Evolutionary conservation across 2,329 filamentous ascomycete genomes (phyloP).

Genomic region (Ascochyta lentis): DNA sequence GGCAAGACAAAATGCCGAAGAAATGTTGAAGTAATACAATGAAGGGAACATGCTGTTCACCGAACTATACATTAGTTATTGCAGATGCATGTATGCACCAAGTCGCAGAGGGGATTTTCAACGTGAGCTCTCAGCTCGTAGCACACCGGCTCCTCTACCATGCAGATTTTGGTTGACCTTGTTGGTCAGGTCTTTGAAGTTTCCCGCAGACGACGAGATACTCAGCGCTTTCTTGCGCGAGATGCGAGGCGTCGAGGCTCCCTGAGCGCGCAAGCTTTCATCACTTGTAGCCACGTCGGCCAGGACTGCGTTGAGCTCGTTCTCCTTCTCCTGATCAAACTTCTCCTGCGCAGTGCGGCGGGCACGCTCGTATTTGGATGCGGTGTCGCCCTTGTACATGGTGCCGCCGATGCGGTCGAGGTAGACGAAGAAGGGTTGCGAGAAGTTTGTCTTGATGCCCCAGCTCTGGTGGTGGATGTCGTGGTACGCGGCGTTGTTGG

Average conservation of each 20-base stretch:
- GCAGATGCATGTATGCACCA: constrained; percentile 26
- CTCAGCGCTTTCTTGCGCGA: constrained; percentile 52
- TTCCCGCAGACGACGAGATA: constrained; percentile 47
- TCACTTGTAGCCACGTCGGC: constrained; percentile 29
- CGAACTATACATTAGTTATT: constrained; percentile 45
- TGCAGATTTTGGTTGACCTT: constrained; percentile 56
- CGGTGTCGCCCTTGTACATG: constrained; percentile 73
- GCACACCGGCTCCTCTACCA: constrained; percentile 53
- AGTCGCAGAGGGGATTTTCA: constrained; percentile 25
- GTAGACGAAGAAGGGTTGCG: constrained; percentile 92
- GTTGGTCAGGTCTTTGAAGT: constrained; percentile 54
- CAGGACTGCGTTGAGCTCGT: constrained; percentile 25
- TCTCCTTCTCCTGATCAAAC: constrained; percentile 57
- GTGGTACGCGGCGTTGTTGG: constrained; percentile 96
- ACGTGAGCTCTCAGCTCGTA: constrained; percentile 54
- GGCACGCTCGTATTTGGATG: constrained; percentile 64
- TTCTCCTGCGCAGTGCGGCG: constrained; percentile 64
- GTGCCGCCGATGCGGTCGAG: constrained; percentile 88
- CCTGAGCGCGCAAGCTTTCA: constrained; percentile 34
- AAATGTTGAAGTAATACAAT: constrained; percentile 29
- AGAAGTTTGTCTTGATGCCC: constrained; percentile 97
- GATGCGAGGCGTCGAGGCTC: constrained; percentile 47
- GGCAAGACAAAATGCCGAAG: constrained; percentile 8
- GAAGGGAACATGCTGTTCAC: constrained; percentile 32
- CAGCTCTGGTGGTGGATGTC: constrained; percentile 99